These are phyloP conservation scores for Begonia fuchsioides DNA, from an alignment of 306 rosid genomes.

Conservation along the genomic window DNA sequence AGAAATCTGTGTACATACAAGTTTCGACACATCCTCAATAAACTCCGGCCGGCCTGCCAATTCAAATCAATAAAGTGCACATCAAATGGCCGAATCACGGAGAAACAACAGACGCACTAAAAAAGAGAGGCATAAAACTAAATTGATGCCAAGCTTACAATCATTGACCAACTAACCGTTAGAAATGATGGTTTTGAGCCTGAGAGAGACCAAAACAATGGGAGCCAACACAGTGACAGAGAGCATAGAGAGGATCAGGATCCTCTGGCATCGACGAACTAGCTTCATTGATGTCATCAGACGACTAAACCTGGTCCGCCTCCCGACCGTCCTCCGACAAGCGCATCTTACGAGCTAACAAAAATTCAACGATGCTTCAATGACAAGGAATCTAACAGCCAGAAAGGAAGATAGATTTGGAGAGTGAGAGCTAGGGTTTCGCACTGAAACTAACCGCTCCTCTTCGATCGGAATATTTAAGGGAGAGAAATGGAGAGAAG, in stretches of 20 bases:
- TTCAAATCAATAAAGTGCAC: slow-evolving; percentile 9
- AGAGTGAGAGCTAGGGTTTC: neutral
- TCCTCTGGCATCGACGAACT: slow-evolving; percentile 77
- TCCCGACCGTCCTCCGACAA: neutral
- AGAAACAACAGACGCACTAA: too few relatives aligned
- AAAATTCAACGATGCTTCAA: neutral
- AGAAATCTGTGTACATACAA: slow-evolving; percentile 48
- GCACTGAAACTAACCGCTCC: neutral
- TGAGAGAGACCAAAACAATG: slow-evolving; percentile 40
- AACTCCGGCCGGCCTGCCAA: slow-evolving; percentile 53
- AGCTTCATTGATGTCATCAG: slow-evolving; percentile 47
- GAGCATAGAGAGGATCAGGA: slow-evolving; percentile 70
- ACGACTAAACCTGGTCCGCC: neutral
- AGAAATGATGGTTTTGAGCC: slow-evolving; percentile 30
- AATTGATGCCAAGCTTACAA: neutral
- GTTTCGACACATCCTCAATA: slow-evolving; percentile 49
- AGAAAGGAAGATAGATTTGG: neutral
- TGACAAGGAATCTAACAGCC: neutral
- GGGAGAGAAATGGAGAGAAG: neutral
- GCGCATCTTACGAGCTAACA: neutral
- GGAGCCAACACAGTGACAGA: slow-evolving; percentile 77
- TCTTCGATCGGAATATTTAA: neutral
- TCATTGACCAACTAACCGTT: slow-evolving; percentile 22
- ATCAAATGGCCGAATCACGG: slow-evolving; percentile 6
- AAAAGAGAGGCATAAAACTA: too few relatives aligned